Base-by-base conservation (phyloP, 495 filamentous ascomycete species). In the Xylaria flabelliformis region DNA sequence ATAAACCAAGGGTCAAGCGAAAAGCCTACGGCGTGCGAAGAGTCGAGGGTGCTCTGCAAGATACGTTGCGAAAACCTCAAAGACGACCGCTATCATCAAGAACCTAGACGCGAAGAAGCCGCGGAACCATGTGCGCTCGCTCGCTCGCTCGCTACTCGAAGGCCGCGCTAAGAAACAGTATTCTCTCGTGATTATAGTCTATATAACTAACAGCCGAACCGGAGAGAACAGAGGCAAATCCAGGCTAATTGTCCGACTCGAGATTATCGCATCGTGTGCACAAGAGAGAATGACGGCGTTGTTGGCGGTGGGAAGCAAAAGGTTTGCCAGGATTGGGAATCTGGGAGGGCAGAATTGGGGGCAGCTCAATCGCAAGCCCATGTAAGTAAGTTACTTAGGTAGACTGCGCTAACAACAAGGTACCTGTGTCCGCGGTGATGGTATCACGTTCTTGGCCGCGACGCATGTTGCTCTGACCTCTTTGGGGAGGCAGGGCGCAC, bases 261-360 rank as follows among this genome's bases (percentile, higher is more conserved):
- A 34, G 44, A 55, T 64, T 71, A 56, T 64, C 61, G 56, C 69
- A 71, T 64, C 69, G 34, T 41, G 50, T 55, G 61, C 39, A 56
- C 46, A 46, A 26, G 41, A 50, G 59, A 64, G 69, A 10, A 24
- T 46, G 69, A 56, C 41, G 41, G 34, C 34, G 58, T 63, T 48
- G 69, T 56, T 24, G 58, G 48, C 44, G 59, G 58, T 50, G 68
- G 36, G 59, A 71, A 56, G 59, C 34, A 15, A 41, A 46, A 62
- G 69, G 58, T 51, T 26, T 64, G 58, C 55, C 19, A n/a, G 67
- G 68, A 42, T 24, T 61, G 42, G 41, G 48, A 67, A 53, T 67
- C 44, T 41, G 46, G 56, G 59, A 63, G n/a, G 46, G 34, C 29
- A 24, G 58, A 41, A 53, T 64, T 55, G 44, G 58, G 68, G 67